phyloP scores from a whole-genome alignment of 495 filamentous ascomycete genomes.

The Talaromyces trachyspermus region DNA sequence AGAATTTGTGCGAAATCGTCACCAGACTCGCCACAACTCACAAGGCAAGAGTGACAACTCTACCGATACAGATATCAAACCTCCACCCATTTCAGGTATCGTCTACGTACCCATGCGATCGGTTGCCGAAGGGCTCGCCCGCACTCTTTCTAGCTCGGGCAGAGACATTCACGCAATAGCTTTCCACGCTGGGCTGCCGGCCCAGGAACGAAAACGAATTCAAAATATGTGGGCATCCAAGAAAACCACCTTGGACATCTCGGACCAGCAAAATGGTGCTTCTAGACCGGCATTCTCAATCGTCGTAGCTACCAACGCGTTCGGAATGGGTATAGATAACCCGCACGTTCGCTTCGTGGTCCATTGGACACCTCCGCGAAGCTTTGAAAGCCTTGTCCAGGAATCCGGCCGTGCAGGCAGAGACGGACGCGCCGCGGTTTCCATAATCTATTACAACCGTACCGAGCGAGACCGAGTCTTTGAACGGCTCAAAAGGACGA shows the following conservation, averaged over 20 bases:
- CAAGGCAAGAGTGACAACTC: neutral
- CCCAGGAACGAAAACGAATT: conserved; percentile 35
- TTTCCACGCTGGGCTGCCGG: conserved; percentile 44
- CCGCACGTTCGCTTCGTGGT: conserved; percentile 87
- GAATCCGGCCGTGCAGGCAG: conserved; percentile 88
- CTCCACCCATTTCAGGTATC: conserved; percentile 67
- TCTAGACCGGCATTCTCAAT: conserved; percentile 67
- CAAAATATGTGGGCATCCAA: conserved; percentile 68
- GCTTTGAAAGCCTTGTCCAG: conserved; percentile 92
- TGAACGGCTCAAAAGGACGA: conserved; percentile 39
- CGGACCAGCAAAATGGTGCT: conserved; percentile 6
- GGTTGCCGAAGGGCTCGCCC: conserved; percentile 61
- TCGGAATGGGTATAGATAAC: conserved; percentile 98
- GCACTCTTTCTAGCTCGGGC: conserved; percentile 20
- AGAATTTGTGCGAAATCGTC: conserved; percentile 17
- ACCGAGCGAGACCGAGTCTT: conserved; percentile 72
- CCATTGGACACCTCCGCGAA: conserved; percentile 87
- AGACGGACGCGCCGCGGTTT: conserved; percentile 77
- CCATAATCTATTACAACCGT: conserved; percentile 81
- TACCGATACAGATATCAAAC: conserved; percentile 33
- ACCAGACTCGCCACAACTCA: neutral
- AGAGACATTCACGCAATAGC: conserved; percentile 37
- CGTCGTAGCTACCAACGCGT: conserved; percentile 90
- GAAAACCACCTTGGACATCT: conserved; percentile 28
- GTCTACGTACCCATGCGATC: conserved; percentile 79